Evolutionary conservation across 177 flowering plant species (phyloP).

Genomic region (Telopea speciosissima): DNA sequence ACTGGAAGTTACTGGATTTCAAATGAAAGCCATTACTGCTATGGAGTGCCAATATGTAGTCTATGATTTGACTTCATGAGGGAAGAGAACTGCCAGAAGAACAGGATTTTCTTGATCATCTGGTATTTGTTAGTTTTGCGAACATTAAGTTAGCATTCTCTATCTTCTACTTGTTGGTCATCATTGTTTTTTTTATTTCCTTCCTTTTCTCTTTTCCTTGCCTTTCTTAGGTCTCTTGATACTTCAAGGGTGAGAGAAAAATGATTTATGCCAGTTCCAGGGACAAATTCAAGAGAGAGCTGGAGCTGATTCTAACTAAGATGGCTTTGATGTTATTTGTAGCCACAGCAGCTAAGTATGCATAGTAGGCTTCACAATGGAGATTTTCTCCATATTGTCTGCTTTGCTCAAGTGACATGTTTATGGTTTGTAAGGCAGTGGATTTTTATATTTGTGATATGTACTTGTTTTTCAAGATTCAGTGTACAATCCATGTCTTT

Average conservation of each 20-base stretch:
- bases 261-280: slow-evolving; percentile 73
- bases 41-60: slow-evolving; percentile 60
- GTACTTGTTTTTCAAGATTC: slow-evolving; percentile 19
- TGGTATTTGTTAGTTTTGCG: slow-evolving; percentile 29
- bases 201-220: background rate
- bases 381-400: slow-evolving; percentile 16
- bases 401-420: slow-evolving; percentile 28
- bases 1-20: slow-evolving; percentile 30
- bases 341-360: slow-evolving; percentile 47
- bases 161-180: background rate
- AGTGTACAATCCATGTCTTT: slow-evolving; percentile 13
- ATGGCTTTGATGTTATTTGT: slow-evolving; percentile 69
- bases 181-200: background rate
- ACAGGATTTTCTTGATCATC: slow-evolving; percentile 61
- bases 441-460: slow-evolving; percentile 18
- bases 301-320: slow-evolving; percentile 71
- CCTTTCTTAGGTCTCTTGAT: slow-evolving; percentile 50
- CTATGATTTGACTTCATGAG: slow-evolving; percentile 57
- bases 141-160: background rate
- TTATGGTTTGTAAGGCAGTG: slow-evolving; percentile 24
- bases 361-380: slow-evolving; percentile 13
- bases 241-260: slow-evolving; percentile 62
- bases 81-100: slow-evolving; percentile 57
- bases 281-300: slow-evolving; percentile 70
- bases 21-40: slow-evolving; percentile 40